A percentile compares a stretch with the other conserved stretches of the same genome.
Evolutionary conservation across 139 green algal species (phyloP).

Genomic region (Mychonastes homosphaera): DNA sequence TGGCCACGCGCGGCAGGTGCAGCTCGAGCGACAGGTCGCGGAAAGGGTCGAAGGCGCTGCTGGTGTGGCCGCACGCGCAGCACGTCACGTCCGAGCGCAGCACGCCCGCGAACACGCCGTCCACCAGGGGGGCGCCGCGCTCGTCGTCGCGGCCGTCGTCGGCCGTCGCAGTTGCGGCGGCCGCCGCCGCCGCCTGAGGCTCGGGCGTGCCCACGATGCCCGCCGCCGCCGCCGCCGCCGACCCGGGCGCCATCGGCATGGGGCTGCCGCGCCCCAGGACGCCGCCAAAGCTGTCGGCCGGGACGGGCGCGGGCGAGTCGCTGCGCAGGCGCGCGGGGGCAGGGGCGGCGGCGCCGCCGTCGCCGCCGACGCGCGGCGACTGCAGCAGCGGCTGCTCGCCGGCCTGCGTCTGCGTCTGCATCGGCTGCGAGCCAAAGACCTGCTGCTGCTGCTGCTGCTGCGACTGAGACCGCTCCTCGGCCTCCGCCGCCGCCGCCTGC

Average conservation of each 20-base stretch:
- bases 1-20: too few relatives aligned
- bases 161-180: neutral
- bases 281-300: too few relatives aligned
- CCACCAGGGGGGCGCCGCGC: slow-evolving; percentile 26
- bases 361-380: too few relatives aligned
- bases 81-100: slow-evolving; percentile 79
- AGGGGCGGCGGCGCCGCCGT: too few relatives aligned
- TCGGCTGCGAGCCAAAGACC: neutral
- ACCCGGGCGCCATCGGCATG: too few relatives aligned
- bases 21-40: slow-evolving; percentile 78
- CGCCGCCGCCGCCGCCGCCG: neutral
- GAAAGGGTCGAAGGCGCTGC: slow-evolving; percentile 72
- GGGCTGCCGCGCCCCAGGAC: too few relatives aligned
- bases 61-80: slow-evolving; percentile 59
- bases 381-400: slow-evolving; percentile 2
- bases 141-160: too few relatives aligned
- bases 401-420: neutral
- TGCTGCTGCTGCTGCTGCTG: slow-evolving; percentile 14
- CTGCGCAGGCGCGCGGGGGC: too few relatives aligned
- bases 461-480: neutral
- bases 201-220: neutral
- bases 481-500: neutral
- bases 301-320: too few relatives aligned
- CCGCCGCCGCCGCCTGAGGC: neutral
- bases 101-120: slow-evolving; percentile 59